phyloP scores from a whole-genome alignment of 129 eudicot genomes.

The Logfia minima region DNA sequence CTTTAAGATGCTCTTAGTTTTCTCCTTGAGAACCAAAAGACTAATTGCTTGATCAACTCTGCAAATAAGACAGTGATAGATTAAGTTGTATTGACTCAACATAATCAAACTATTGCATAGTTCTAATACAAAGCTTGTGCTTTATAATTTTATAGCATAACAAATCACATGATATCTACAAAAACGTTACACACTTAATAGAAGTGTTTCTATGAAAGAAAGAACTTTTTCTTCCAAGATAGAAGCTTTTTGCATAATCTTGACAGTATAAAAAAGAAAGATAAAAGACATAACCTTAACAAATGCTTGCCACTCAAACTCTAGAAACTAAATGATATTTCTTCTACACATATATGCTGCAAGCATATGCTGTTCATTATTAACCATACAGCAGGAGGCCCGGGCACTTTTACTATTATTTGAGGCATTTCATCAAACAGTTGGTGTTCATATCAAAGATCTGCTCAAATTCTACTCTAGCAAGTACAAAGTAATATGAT shows the following conservation, averaged over 20 bases:
- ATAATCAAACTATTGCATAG: neutral
- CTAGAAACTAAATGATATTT: no score
- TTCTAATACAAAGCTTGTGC: neutral
- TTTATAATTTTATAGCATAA: neutral
- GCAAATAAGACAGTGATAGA: neutral
- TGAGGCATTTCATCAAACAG: neutral
- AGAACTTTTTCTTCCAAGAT: no score
- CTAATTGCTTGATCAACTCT: neutral
- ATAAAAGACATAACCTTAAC: neutral
- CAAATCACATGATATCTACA: neutral
- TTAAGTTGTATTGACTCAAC: neutral
- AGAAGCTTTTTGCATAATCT: neutral
- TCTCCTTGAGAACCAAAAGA: neutral
- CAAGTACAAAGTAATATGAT: neutral
- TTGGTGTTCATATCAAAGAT: neutral
- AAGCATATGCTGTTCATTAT: no score
- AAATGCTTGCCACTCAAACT: neutral
- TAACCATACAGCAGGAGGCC: no score
- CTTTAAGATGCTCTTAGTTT: neutral
- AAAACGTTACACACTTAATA: neutral
- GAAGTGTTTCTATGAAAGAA: neutral
- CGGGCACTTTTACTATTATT: no score
- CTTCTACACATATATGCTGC: no score
- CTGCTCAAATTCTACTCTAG: neutral
- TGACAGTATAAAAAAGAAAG: neutral